phyloP scores from a whole-genome alignment of 2,329 filamentous ascomycete species.

The Orbilia quercus region DNA sequence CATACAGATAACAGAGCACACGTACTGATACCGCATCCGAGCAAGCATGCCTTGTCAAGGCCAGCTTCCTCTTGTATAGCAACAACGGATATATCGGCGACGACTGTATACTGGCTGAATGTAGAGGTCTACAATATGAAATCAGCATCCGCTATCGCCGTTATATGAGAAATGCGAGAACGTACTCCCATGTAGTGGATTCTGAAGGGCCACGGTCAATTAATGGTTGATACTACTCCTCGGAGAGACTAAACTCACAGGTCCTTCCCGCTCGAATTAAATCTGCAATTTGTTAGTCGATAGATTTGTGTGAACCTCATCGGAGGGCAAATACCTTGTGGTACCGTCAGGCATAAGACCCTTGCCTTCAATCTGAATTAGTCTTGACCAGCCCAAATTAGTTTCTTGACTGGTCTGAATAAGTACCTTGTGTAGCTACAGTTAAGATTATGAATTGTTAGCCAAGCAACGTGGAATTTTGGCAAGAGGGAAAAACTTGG shows the following conservation, averaged over 20 bases:
- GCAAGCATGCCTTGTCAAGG: conserved; percentile 94
- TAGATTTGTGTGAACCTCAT: neutral
- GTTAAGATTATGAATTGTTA: neutral
- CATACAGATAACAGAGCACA: neutral
- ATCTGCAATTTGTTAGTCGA: conserved; percentile 16
- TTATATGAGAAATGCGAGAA: neutral
- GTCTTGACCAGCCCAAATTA: neutral
- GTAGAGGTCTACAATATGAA: conserved; percentile 74
- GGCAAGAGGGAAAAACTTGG: neutral
- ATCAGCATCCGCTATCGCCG: neutral
- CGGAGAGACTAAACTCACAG: conserved; percentile 22
- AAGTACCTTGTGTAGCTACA: conserved; percentile 82
- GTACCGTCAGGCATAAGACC: conserved; percentile 98
- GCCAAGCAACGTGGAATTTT: neutral
- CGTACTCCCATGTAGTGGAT: conserved; percentile 91
- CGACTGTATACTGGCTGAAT: conserved; percentile 98
- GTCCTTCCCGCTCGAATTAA: conserved; percentile 25
- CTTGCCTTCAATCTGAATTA: conserved; percentile 33
- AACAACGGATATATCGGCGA: conserved; percentile 97
- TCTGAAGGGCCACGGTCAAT: conserved; percentile 70
- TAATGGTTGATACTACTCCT: neutral
- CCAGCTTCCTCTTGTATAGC: conserved; percentile 89
- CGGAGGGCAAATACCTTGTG: conserved; percentile 68
- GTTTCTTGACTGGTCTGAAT: neutral
- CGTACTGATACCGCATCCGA: conserved; percentile 89